phyloP scores from a whole-genome alignment of 2,329 filamentous ascomycete species.

The Fusarium staphyleae region DNA sequence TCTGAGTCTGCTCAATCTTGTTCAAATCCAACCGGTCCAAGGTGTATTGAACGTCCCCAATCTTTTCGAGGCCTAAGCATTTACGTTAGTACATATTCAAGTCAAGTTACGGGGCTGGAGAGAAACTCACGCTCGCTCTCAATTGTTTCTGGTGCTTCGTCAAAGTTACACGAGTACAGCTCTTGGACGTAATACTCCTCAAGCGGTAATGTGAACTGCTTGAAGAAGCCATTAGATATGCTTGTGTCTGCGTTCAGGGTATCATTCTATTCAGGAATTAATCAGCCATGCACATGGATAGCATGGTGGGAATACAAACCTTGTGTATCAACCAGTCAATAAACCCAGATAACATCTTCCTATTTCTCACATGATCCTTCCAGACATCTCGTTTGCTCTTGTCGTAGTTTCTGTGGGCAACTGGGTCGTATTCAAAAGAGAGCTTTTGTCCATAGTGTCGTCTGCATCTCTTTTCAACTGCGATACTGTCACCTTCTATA shows the following conservation, averaged over 20 bases:
- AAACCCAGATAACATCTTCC: neutral
- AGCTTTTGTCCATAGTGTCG: constrained; percentile 8
- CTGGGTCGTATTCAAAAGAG: neutral
- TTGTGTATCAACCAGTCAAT: constrained; percentile 1
- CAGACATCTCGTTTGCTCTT: neutral
- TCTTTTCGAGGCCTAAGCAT: neutral
- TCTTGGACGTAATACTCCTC: neutral
- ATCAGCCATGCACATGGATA: neutral
- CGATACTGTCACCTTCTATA: constrained; percentile 13
- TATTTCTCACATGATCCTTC: neutral
- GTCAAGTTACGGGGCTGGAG: neutral
- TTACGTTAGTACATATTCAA: neutral
- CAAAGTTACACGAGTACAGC: constrained; percentile 4
- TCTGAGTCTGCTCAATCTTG: neutral
- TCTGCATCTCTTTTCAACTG: constrained; percentile 17
- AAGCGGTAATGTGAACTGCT: neutral
- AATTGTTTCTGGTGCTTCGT: neutral
- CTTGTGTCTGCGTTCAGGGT: neutral
- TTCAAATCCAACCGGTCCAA: neutral
- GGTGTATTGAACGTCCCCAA: neutral
- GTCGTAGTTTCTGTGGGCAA: neutral
- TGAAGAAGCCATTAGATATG: neutral
- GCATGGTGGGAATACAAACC: neutral
- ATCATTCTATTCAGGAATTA: neutral
- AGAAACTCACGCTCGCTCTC: constrained; percentile 5